Evolutionary conservation across 2,329 filamentous ascomycete genomes (phyloP).

Genomic region (Fusarium lateritium): DNA sequence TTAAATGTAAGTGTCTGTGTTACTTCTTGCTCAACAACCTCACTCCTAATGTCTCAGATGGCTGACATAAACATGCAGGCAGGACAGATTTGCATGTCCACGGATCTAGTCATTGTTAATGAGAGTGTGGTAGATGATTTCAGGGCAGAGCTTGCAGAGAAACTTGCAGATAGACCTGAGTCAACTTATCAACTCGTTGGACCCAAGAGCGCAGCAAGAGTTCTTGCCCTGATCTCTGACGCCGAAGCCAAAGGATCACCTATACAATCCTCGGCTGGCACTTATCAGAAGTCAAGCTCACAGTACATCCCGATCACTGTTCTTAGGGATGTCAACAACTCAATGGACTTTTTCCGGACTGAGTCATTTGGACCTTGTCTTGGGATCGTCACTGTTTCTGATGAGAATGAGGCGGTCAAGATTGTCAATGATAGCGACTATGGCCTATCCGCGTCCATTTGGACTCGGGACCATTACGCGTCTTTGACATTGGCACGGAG

Average conservation of each 20-base stretch:
- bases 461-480: neutral
- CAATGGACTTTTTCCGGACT: neutral
- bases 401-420: neutral
- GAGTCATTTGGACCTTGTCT: constrained; percentile 3
- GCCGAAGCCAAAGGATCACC: neutral
- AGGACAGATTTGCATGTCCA: constrained; percentile 9
- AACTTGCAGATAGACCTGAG: neutral
- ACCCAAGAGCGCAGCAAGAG: neutral
- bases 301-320: neutral
- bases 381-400: neutral
- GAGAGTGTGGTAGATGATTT: neutral
- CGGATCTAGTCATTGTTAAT: neutral
- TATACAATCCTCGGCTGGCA: rapidly evolving
- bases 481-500: neutral
- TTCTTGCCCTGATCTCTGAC: neutral
- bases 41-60: too few relatives aligned
- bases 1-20: neutral
- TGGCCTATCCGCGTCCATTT: neutral
- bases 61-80: rapidly evolving
- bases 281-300: neutral
- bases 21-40: too few relatives aligned
- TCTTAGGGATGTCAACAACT: neutral
- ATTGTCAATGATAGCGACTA: neutral
- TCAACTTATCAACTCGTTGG: neutral
- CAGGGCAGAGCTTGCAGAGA: neutral